These are phyloP conservation scores for Saussurea involucrata DNA, from an alignment of 129 eudicot species.

Conservation along the genomic window DNA sequence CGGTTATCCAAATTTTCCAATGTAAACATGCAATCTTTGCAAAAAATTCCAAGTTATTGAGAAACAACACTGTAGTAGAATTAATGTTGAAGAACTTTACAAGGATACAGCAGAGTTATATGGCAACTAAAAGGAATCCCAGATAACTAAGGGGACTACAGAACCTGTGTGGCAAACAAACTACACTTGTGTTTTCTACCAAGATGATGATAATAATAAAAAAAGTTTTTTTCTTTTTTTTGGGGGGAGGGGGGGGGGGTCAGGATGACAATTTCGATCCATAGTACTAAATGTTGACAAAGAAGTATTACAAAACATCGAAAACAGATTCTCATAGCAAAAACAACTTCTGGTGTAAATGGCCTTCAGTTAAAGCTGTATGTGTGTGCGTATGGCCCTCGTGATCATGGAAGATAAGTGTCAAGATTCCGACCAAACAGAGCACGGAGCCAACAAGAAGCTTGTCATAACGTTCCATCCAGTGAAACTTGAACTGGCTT, in stretches of 20 bases:
- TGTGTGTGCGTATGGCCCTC: conserved; percentile 33
- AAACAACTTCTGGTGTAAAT: conserved; percentile 57
- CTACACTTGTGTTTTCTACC: background rate
- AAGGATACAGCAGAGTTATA: conserved; percentile 20
- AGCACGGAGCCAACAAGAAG: conserved; percentile 96
- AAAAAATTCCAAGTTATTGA: background rate
- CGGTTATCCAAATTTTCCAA: background rate
- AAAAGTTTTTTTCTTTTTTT: background rate
- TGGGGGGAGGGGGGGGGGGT: background rate
- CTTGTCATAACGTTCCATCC: conserved; percentile 98
- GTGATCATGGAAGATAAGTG: conserved; percentile 79
- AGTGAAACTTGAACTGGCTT: conserved; percentile 91
- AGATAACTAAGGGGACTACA: conserved; percentile 12
- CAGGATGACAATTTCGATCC: background rate
- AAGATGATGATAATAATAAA: background rate
- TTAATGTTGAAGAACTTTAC: conserved; percentile 19
- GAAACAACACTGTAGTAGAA: background rate
- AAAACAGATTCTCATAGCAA: conserved; percentile 29
- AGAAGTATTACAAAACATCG: background rate
- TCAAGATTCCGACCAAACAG: conserved; percentile 87
- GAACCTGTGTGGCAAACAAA: conserved; percentile 8
- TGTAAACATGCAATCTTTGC: background rate
- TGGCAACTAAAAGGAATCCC: conserved; percentile 17
- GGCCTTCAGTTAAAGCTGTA: conserved; percentile 24
- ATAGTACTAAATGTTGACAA: background rate